Evolutionary conservation across 305 asterid species (phyloP), one percentile per base, ranked within the genome.

Genomic region (Euphrasia arctica): DNA sequence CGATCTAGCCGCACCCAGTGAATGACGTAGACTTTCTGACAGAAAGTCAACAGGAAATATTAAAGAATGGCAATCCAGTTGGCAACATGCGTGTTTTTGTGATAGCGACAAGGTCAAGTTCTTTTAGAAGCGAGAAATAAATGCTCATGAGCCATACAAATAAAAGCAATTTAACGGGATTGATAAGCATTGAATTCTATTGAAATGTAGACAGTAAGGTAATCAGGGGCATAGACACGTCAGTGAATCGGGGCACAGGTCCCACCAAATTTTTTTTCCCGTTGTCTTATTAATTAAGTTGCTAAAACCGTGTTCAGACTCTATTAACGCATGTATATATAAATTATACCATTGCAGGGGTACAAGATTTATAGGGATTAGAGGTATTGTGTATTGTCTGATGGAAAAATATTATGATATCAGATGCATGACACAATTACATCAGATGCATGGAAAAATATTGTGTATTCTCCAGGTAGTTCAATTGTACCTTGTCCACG

Each of bases 1-100:
- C 69, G 75, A 78, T 89, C 97, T 60, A 92, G 58, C 66, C 77
- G 74, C 80, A 92, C 97, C 98, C 98, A 92, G 68, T 92, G 98
- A 66, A 92, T 85, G 68, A 81, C 80, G 60, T 77, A 72, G 9
- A 76, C 95, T 87, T 76, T 92, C 98, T 92, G 81, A 66, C 74
- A 62, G 64, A 48, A 69, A 43, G 28, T 47, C 43, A 66, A 56
- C 28, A 43, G 32, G 25, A 56, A 64, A 36, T 5, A 43, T 42
- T 49, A 43, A 54, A 63, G 54, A 62, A 36, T 22, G 58, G 65
- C 45, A 66, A 61, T 48, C 9, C 58, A 64, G 18, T 48, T n/a
- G 29, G 27, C 34, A 51, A 43, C 22, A 14, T n/a, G 6, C 13
- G 25, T n/a, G 54, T 48, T 5, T n/a, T 4, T 48, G 54, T n/a